A percentile compares a stretch with the other conserved stretches of the same genome.
Conservation (phyloP, 768 basidiomycete species). For the Xanthoconium stramineum region DNA sequence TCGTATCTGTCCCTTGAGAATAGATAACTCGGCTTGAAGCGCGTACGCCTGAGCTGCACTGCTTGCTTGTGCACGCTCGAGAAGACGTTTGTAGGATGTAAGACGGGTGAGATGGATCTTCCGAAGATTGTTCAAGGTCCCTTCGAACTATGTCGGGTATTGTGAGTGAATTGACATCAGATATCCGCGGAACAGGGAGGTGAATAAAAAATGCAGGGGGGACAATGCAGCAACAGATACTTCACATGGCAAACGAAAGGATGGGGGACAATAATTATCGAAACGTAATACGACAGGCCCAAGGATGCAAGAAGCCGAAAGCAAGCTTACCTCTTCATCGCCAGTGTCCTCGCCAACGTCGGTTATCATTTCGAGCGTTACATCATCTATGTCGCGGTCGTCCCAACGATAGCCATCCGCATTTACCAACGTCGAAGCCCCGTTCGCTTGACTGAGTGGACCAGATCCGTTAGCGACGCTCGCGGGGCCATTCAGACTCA, state of each 20-base stretch:
- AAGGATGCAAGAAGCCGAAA: neutral
- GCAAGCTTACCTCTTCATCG: slow-evolving; percentile 61
- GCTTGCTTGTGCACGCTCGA: slow-evolving; percentile 77
- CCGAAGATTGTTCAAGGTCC: slow-evolving; percentile 39
- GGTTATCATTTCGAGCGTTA: slow-evolving; percentile 72
- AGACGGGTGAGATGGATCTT: slow-evolving; percentile 52
- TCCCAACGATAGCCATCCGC: slow-evolving; percentile 26
- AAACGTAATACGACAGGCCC: neutral
- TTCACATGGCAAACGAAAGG: no score
- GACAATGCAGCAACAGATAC: no score
- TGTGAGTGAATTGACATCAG: slow-evolving; percentile 1
- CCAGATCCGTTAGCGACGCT: slow-evolving; percentile 21
- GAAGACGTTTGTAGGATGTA: slow-evolving; percentile 70
- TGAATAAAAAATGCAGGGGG: no score
- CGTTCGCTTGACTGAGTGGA: slow-evolving; percentile 22
- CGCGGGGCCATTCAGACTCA: slow-evolving; percentile 10
- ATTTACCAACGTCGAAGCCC: slow-evolving; percentile 20
- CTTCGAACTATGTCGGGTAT: slow-evolving; percentile 38
- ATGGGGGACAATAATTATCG: no score
- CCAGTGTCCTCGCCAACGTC: slow-evolving; percentile 53
- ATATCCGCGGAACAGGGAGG: neutral
- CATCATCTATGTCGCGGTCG: slow-evolving; percentile 50
- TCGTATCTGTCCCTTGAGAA: slow-evolving; percentile 50
- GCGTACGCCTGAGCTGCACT: slow-evolving; percentile 83
- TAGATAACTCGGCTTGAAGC: slow-evolving; percentile 73